Conservation (phyloP, 306 rosid genomes). For the Begonia loranthoides region DNA sequence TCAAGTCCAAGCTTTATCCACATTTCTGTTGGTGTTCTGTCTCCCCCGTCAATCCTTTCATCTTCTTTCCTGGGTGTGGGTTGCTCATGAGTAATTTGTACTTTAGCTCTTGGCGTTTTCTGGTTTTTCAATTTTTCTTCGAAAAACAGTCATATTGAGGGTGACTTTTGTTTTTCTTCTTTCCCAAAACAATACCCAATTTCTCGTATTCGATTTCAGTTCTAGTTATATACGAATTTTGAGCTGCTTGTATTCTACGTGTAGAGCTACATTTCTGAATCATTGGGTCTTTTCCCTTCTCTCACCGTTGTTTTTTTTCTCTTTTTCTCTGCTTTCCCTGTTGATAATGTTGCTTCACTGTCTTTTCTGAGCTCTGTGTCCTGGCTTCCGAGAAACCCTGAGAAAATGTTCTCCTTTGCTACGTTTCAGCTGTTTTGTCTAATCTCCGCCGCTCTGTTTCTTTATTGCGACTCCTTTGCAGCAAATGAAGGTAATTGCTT, state of each 20-base stretch:
- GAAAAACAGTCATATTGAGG: neutral
- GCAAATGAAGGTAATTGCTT: slow-evolving; percentile 47
- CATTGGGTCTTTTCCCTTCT: neutral
- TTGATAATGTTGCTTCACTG: neutral
- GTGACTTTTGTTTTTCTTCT: neutral
- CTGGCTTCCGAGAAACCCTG: slow-evolving; percentile 6
- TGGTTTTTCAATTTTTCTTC: too few relatives aligned
- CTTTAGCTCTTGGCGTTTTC: too few relatives aligned
- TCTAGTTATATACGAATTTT: neutral
- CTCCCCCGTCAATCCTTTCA: too few relatives aligned
- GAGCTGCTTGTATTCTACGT: neutral
- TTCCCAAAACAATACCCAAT: neutral
- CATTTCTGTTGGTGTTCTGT: too few relatives aligned
- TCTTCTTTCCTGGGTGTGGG: too few relatives aligned
- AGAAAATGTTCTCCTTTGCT: slow-evolving; percentile 33
- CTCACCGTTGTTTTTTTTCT: neutral
- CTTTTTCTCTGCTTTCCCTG: neutral
- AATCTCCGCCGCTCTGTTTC: slow-evolving; percentile 23
- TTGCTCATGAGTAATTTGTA: too few relatives aligned
- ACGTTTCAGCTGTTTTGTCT: slow-evolving; percentile 28
- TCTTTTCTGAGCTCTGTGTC: slow-evolving; percentile 14
- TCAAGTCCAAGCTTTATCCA: too few relatives aligned
- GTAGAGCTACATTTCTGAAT: neutral
- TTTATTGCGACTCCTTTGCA: slow-evolving; percentile 27
- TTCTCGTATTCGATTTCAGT: neutral